These are phyloP conservation scores for Amanita pseudoporphyria DNA, from an alignment of 768 basidiomycete genomes.

Conservation along the genomic window DNA sequence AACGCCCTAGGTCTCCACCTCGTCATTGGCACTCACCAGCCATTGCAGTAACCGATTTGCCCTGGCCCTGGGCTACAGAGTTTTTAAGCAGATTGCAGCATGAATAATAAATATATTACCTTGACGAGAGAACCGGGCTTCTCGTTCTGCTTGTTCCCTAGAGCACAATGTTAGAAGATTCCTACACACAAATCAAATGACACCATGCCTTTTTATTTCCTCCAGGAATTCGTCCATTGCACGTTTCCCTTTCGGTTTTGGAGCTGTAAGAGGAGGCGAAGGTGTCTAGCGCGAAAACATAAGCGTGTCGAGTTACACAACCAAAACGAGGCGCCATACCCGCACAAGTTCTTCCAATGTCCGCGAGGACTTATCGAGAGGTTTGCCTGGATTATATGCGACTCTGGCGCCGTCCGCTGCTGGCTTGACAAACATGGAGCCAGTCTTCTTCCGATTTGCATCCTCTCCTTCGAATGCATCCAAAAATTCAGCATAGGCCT, in stretches of 20 bases:
- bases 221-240: slow-evolving; percentile 96
- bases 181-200: background rate
- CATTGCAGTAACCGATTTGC: slow-evolving; percentile 81
- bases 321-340: slow-evolving; percentile 14
- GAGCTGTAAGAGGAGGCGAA: slow-evolving; percentile 43
- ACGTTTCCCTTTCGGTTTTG: slow-evolving; percentile 86
- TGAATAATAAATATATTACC: slow-evolving; percentile 26
- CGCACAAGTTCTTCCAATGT: slow-evolving; percentile 13
- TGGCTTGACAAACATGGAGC: slow-evolving; percentile 53
- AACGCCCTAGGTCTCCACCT: background rate
- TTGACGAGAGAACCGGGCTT: slow-evolving; percentile 70
- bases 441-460: slow-evolving; percentile 36
- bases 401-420: slow-evolving; percentile 37
- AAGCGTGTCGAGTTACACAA: background rate
- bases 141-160: slow-evolving; percentile 90
- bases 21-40: slow-evolving; percentile 47
- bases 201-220: slow-evolving; percentile 80
- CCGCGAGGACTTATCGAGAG: slow-evolving; percentile 16
- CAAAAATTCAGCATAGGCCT: slow-evolving; percentile 76
- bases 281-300: slow-evolving; percentile 30
- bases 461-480: slow-evolving; percentile 77
- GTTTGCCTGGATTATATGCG: slow-evolving; percentile 34
- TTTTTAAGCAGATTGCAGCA: slow-evolving; percentile 3
- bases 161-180: background rate
- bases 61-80: slow-evolving; percentile 39